phyloP scores from a whole-genome alignment of 2,329 filamentous ascomycete genomes.

The Hypoxylon sp. region DNA sequence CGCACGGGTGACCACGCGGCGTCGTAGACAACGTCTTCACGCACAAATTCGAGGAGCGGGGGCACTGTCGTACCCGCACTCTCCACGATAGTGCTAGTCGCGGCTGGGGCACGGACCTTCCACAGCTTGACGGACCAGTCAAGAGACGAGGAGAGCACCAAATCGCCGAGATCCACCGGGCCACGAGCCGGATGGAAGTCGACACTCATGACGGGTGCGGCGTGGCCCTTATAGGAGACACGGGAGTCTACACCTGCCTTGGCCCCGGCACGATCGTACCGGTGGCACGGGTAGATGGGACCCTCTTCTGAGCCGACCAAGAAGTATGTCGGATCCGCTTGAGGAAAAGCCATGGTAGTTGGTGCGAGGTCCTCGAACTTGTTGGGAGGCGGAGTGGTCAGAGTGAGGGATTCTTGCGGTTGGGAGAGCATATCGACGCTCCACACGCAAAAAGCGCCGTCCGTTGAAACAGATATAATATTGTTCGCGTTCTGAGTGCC shows the following conservation, averaged over 20 bases:
- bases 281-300: conserved; percentile 94
- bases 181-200: conserved; percentile 95
- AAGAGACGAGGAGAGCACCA: conserved; percentile 91
- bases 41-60: conserved; percentile 89
- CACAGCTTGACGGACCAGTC: conserved; percentile 99
- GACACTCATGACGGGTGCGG: conserved; percentile 94
- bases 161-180: conserved; percentile 92
- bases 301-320: conserved; percentile 97
- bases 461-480: conserved; percentile 96
- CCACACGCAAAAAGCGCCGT: conserved; percentile 97
- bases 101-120: conserved; percentile 88
- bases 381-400: conserved; percentile 86
- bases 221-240: conserved; percentile 89
- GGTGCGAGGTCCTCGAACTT: conserved; percentile 96
- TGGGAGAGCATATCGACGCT: conserved; percentile 98
- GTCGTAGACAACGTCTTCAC: conserved; percentile 97
- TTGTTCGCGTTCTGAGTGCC: conserved; percentile 99
- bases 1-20: conserved; percentile 95
- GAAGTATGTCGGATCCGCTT: conserved; percentile 97
- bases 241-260: conserved; percentile 95
- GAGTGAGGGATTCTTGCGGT: conserved; percentile 92
- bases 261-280: conserved; percentile 96
- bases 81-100: conserved; percentile 72
- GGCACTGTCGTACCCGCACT: conserved; percentile 67
- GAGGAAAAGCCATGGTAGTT: conserved; percentile 93